Evolutionary conservation across 495 filamentous ascomycete species (phyloP), one percentile per base, ranked within the genome.

Genomic region (Neurospora sp.): DNA sequence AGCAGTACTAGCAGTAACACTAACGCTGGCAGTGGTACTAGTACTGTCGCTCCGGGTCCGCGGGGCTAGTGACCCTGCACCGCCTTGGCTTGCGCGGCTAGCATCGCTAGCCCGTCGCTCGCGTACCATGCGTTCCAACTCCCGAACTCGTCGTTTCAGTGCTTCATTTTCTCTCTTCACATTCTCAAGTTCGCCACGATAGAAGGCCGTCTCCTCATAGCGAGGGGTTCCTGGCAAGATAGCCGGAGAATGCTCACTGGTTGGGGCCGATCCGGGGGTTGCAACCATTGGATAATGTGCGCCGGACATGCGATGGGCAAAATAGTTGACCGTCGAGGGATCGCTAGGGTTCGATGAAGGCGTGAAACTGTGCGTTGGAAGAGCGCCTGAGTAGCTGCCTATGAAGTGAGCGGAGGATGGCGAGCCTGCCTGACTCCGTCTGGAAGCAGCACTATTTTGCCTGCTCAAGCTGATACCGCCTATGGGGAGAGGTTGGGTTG

Each of bases 161-260:
- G 84, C 79, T 72, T 96, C 94, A 77, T 97, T 97, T 83, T 97
- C 94, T 11, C 86, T 83, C 81, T 92, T 93, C 43, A 91, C 88
- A 7, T 82, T 81, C 69, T 97, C 93, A 15, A 96, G 77, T 78
- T 96, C 93, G 69, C 85, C 84, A 48, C 89, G 87, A 72, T 92
- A 90, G 70, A 88, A 85, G 0, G 88, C 85, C 3, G 88, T 86
- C 79, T 96, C 93, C 76, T 95, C 92, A 78, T 91, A 92, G 5
- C 92, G 83, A 72, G 84, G 76, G n/a, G 86, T 87, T 31, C 83
- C 84, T n/a, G 83, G 85, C 24, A 89, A 59, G 39, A 85, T 77
- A n/a, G 81, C 83, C 0, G 84, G 84, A 3, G 84, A 85, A 19
- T 82, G 78, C 74, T 85, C 80, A 40, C 82, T 78, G 69, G 71